Base-by-base conservation (phyloP, 2,329 filamentous ascomycete species). In the Sordariomycetes sp. region DNA sequence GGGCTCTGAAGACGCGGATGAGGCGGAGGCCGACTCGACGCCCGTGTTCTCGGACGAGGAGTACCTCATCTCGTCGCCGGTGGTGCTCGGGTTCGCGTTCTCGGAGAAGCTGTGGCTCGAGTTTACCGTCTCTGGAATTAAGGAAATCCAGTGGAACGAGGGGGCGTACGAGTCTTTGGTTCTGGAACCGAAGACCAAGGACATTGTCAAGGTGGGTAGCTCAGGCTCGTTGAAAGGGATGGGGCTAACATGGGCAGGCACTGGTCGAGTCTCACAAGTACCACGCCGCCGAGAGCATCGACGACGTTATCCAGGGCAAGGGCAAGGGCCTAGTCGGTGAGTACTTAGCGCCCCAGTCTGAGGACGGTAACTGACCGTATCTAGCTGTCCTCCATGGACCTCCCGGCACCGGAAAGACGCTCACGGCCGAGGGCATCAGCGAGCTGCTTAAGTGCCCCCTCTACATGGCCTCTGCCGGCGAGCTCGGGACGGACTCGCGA, bases 71-170 rank as follows among this genome's bases (percentile, higher is more conserved):
- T 86, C 90, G 1, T 93, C 89, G 1, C 88, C 91, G 0, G 85
- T 95, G 0, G 89, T 96, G 0, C 79, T 95, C 1, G 92, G 91
- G 0, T 96, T 96, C 65, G 83, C 89, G 1, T 95, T 96, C 69
- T 84, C 83, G 1, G 90, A 96, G 71, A 96, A 96, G 72, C 77
- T 90, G 11, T 97, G 91, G 92, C 80, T 96, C 0, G 90, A 96
- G 68, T 90, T 96, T 65, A 86, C 85, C 0, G 86, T 97, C 22
- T 89, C 87, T 0, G 85, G 86, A 1, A 80, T 96, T 61, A 81
- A 82, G 52, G 88, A 95, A 3, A 93, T 96, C 61, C 79, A 85
- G 40, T 96, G 89, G 89, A 93, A 96, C 65, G 83, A 88, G 50
- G 79, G 83, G 16, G 91, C 91, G 0, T 96, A 94, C 71, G 83